Conservation (phyloP, 164 flowering plant genomes). For the Dillenia suffruticosa region DNA sequence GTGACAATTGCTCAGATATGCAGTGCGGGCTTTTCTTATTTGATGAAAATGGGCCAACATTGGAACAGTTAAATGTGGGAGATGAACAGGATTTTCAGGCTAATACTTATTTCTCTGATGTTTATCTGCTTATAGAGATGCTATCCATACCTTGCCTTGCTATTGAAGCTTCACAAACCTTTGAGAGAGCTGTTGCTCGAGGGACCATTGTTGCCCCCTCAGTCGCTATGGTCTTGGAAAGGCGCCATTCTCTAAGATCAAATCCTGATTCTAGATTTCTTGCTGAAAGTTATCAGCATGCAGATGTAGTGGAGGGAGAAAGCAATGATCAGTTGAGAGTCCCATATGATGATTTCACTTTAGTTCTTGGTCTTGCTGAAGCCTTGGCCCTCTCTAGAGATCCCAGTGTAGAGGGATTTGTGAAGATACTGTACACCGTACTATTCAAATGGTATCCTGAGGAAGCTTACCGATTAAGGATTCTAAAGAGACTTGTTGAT, state of each 20-base stretch:
- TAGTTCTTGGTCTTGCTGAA: constrained; percentile 87
- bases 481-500: constrained; percentile 89
- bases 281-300: constrained; percentile 44
- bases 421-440: constrained; percentile 69
- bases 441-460: constrained; percentile 75
- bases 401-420: constrained; percentile 65
- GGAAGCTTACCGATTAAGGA: constrained; percentile 62
- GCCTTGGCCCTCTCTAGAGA: constrained; percentile 76
- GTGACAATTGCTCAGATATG: constrained; percentile 29
- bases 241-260: constrained; percentile 57
- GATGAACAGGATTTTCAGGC: constrained; percentile 42
- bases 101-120: constrained; percentile 66
- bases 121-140: constrained; percentile 79
- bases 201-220: constrained; percentile 67
- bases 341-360: constrained; percentile 66
- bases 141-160: constrained; percentile 79
- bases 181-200: constrained; percentile 87
- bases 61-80: constrained; percentile 33
- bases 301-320: constrained; percentile 47
- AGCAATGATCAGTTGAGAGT: constrained; percentile 38
- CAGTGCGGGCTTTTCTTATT: constrained; percentile 40
- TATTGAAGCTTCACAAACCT: constrained; percentile 79
- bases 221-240: constrained; percentile 80
- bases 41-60: constrained; percentile 47
- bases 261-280: constrained; percentile 32